Evolutionary conservation across 495 filamentous ascomycete genomes (phyloP).

Genomic region (Xylaria cubensis): DNA sequence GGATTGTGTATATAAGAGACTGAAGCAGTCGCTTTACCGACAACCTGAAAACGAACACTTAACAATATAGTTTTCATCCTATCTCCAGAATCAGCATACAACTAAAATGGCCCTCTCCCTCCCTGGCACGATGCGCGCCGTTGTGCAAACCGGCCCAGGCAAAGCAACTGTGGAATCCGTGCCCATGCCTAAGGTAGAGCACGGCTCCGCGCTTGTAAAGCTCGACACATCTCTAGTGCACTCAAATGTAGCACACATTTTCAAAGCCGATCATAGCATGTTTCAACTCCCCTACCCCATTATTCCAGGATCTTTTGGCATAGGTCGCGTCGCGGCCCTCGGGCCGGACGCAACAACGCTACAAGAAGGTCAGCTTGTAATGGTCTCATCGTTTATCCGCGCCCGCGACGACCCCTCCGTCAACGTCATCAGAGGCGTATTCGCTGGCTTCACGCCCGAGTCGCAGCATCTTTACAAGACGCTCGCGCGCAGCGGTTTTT

Average conservation of each 20-base stretch:
- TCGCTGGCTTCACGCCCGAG: conserved; percentile 32
- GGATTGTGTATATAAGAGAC: conserved; percentile 6
- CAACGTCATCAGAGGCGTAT: conserved; percentile 45
- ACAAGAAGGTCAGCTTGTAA: conserved; percentile 53
- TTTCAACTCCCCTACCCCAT: conserved; percentile 17
- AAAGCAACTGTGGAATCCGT: conserved; percentile 19
- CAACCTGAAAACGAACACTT: background rate
- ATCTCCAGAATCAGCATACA: background rate
- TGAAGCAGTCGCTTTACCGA: background rate
- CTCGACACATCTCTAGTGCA: conserved; percentile 4
- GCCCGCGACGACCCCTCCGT: conserved; percentile 53
- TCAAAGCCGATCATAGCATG: background rate
- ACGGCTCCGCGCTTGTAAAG: conserved; percentile 6
- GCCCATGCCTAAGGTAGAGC: conserved; percentile 6
- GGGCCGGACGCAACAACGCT: conserved; percentile 54
- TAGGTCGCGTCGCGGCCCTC: conserved; percentile 55
- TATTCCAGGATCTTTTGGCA: conserved; percentile 25
- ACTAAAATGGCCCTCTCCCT: conserved; percentile 21
- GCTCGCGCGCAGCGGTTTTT: conserved; percentile 37
- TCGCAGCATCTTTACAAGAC: conserved; percentile 30
- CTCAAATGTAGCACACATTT: conserved; percentile 9
- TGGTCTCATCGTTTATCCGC: conserved; percentile 48
- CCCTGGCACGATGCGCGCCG: conserved; percentile 19
- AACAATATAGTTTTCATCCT: background rate
- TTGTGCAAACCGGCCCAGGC: conserved; percentile 18